Percentiles rank a stretch among this genome's conserved stretches.
Evolutionary conservation across 768 basidiomycete species (phyloP).

Genomic region (Candolleomyces eurysporus): DNA sequence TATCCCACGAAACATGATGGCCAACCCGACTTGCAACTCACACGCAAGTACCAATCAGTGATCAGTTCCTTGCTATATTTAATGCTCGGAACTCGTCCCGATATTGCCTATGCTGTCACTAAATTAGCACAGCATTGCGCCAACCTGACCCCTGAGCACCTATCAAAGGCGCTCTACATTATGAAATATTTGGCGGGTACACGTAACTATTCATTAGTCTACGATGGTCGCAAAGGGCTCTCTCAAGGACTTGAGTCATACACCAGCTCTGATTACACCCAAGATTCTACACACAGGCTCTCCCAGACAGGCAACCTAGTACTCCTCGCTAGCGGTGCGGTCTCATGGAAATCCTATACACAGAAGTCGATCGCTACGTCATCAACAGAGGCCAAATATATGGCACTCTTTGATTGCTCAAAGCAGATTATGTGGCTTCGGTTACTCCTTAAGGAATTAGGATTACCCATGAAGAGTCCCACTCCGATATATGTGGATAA

Average conservation of each 20-base stretch:
- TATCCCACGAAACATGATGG: not conserved
- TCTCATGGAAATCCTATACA: constrained; percentile 16
- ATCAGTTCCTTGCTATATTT: constrained; percentile 16
- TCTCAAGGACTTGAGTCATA: not conserved
- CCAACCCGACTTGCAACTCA: not conserved
- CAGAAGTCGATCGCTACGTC: constrained; percentile 18
- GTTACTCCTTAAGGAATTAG: constrained; percentile 6
- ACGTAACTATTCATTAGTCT: constrained; percentile 1
- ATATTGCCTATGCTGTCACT: constrained; percentile 15
- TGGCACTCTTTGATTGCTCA: constrained; percentile 13
- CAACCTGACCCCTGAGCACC: constrained; percentile 9
- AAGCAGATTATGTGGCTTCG: constrained; percentile 14
- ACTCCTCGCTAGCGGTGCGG: constrained; percentile 11
- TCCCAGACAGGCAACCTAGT: constrained; percentile 22
- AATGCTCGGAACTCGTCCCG: constrained; percentile 14
- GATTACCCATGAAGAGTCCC: not conserved
- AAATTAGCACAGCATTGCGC: constrained; percentile 8
- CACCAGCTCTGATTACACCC: constrained; percentile 7
- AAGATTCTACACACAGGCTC: constrained; percentile 11
- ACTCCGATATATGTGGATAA: constrained; percentile 9
- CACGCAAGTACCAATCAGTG: not conserved
- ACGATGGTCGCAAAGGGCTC: not conserved
- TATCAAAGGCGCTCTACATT: constrained; percentile 1
- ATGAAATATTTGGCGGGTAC: constrained; percentile 7
- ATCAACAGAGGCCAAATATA: constrained; percentile 25